These are phyloP conservation scores for Ophiostoma australiae DNA, from an alignment of 2,329 filamentous ascomycete genomes.

Conservation along the genomic window DNA sequence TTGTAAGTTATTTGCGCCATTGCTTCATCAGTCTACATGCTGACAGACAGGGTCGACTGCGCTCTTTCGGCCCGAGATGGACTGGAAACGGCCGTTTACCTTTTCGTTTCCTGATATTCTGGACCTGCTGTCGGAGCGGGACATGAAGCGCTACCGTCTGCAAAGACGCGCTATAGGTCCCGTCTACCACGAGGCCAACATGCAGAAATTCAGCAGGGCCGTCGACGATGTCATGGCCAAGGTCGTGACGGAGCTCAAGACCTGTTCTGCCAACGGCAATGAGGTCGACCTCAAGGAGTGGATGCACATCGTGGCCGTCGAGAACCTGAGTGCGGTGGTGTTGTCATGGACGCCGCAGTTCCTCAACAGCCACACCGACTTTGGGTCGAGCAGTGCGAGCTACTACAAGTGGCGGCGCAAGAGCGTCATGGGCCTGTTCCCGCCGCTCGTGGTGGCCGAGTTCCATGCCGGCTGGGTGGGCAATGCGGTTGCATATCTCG, in stretches of 20 bases:
- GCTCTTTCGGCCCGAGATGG: slow-evolving; percentile 41
- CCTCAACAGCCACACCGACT: slow-evolving; percentile 42
- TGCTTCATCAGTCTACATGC: neutral
- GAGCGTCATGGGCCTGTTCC: slow-evolving; percentile 50
- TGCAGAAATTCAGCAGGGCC: slow-evolving; percentile 40
- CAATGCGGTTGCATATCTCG: slow-evolving; percentile 38
- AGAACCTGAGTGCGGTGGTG: slow-evolving; percentile 47
- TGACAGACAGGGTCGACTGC: slow-evolving; percentile 42
- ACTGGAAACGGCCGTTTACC: slow-evolving; percentile 37
- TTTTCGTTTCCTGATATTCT: slow-evolving; percentile 41
- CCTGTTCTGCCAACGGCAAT: slow-evolving; percentile 34
- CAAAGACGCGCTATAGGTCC: slow-evolving; percentile 49
- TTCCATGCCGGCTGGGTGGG: slow-evolving; percentile 37
- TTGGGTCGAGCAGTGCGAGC: slow-evolving; percentile 44
- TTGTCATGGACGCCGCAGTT: slow-evolving; percentile 51
- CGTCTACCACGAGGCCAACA: slow-evolving; percentile 41
- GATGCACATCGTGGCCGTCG: slow-evolving; percentile 54
- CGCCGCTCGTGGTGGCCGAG: slow-evolving; percentile 38
- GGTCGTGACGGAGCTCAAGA: slow-evolving; percentile 36
- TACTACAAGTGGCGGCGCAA: slow-evolving; percentile 50
- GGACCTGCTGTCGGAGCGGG: slow-evolving; percentile 48
- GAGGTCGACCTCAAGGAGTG: slow-evolving; percentile 49
- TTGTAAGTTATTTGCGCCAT: too few species aligned
- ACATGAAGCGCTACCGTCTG: slow-evolving; percentile 44
- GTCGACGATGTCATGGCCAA: slow-evolving; percentile 40